Conservation (phyloP, 2,329 filamentous ascomycete genomes). For the Diaporthe vaccinii region DNA sequence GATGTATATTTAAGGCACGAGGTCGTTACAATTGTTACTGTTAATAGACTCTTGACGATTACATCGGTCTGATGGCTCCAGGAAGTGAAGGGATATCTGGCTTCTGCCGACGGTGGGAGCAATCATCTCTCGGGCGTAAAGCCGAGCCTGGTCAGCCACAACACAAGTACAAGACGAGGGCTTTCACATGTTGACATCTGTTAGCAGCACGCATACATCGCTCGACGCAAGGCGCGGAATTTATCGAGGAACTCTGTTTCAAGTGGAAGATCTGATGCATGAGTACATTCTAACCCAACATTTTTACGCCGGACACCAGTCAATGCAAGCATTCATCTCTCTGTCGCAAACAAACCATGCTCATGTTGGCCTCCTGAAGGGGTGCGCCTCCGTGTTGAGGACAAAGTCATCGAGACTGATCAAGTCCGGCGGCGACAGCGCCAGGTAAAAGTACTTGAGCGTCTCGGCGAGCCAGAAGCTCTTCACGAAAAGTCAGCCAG, state of each 20-base stretch:
- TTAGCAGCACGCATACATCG: not conserved
- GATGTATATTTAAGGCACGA: constrained; percentile 18
- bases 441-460: constrained; percentile 90
- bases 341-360: not conserved
- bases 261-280: not conserved
- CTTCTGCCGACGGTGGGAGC: not conserved
- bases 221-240: not conserved
- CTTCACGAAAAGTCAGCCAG: constrained; percentile 68
- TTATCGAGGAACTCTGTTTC: not conserved
- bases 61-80: too few relatives aligned
- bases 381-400: constrained; percentile 74
- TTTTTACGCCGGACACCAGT: constrained; percentile 4
- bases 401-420: constrained; percentile 78
- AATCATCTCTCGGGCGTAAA: too few relatives aligned
- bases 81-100: not conserved
- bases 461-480: constrained; percentile 94
- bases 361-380: constrained; percentile 61
- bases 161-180: too few relatives aligned
- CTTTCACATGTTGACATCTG: not conserved
- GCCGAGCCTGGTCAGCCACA: too few relatives aligned
- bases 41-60: constrained; percentile 21
- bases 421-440: constrained; percentile 78
- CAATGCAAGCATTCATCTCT: not conserved
- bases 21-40: constrained; percentile 12
- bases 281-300: not conserved